A percentile compares a stretch with the other conserved stretches of the same genome.
phyloP scores from a whole-genome alignment of 495 filamentous ascomycete species.

The Aspergillus coremiiformis region DNA sequence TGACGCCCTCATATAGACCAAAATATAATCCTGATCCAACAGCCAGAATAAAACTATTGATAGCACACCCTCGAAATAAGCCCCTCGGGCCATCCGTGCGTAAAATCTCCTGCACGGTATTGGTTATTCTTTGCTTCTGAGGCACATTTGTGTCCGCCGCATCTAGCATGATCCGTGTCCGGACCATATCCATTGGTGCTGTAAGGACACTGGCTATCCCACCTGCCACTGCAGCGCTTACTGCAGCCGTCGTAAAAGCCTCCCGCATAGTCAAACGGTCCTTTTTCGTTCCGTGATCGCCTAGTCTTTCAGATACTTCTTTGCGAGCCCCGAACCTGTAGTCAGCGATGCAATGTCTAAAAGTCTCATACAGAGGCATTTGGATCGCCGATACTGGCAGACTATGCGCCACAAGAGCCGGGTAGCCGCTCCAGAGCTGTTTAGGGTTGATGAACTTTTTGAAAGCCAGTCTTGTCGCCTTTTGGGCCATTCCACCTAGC shows the following conservation, averaged over 20 bases:
- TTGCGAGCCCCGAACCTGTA: not conserved
- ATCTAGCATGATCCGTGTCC: not conserved
- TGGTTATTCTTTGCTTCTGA: not conserved
- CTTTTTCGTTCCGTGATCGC: not conserved
- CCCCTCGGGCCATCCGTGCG: not conserved
- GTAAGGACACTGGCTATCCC: not conserved
- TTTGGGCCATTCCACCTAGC: not conserved
- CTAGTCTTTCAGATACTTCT: not conserved
- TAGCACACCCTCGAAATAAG: not conserved
- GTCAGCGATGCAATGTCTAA: not conserved
- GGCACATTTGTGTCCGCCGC: not conserved
- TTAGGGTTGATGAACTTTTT: not conserved
- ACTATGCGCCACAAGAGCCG: not conserved
- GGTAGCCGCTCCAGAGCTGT: not conserved
- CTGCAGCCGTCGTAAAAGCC: not conserved
- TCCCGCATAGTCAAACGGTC: not conserved
- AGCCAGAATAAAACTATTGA: not conserved
- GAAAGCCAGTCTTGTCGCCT: not conserved
- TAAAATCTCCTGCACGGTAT: not conserved
- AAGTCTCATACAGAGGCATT: not conserved
- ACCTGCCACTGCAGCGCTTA: not conserved
- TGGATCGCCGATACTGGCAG: not conserved
- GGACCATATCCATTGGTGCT: not conserved
- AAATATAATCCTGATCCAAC: not conserved
- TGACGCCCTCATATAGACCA: not conserved